These are phyloP conservation scores for Neofusicoccum sp. DNA, from an alignment of 2,329 filamentous ascomycete species.

Conservation along the genomic window DNA sequence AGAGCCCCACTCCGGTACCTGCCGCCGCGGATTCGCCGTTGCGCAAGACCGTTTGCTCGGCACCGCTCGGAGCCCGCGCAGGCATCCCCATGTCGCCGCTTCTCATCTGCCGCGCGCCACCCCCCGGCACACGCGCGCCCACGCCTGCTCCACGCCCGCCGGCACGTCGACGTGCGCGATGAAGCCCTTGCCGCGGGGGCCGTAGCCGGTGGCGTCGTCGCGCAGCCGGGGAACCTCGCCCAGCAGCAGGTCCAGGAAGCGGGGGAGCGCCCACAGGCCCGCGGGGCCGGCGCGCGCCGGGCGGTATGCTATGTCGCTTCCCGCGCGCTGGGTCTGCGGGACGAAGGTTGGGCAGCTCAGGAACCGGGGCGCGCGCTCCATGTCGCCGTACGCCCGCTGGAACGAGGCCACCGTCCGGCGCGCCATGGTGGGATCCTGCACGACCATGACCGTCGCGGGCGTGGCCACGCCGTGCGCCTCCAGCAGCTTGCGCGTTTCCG, in stretches of 20 bases:
- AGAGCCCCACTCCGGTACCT: constrained; percentile 15
- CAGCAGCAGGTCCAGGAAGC: constrained; percentile 44
- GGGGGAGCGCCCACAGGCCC: constrained; percentile 37
- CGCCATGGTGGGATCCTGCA: constrained; percentile 50
- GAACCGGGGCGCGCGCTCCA: constrained; percentile 24
- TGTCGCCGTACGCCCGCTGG: constrained; percentile 35
- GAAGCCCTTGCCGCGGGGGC: constrained; percentile 44
- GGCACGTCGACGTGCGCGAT: constrained; percentile 47
- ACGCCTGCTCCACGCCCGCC: constrained; percentile 35
- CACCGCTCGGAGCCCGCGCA: constrained; percentile 4
- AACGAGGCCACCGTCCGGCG: constrained; percentile 44
- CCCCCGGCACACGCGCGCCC: constrained; percentile 20
- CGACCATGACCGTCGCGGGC: constrained; percentile 33
- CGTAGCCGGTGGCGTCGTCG: constrained; percentile 45
- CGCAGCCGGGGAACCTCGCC: constrained; percentile 46
- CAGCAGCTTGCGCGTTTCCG: constrained; percentile 36
- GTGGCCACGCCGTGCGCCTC: constrained; percentile 27
- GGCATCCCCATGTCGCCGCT: constrained; percentile 7
- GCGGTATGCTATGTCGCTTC: background rate
- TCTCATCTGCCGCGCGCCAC: constrained; percentile 8
- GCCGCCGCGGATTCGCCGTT: constrained; percentile 9
- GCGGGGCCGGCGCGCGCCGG: background rate
- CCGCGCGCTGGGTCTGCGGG: constrained; percentile 23
- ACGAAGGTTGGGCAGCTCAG: constrained; percentile 35
- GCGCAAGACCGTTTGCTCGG: constrained; percentile 5